Evolutionary conservation across 441 rosid species (phyloP), one percentile per base, ranked within the genome.

Genomic region (Populus hybrid): DNA sequence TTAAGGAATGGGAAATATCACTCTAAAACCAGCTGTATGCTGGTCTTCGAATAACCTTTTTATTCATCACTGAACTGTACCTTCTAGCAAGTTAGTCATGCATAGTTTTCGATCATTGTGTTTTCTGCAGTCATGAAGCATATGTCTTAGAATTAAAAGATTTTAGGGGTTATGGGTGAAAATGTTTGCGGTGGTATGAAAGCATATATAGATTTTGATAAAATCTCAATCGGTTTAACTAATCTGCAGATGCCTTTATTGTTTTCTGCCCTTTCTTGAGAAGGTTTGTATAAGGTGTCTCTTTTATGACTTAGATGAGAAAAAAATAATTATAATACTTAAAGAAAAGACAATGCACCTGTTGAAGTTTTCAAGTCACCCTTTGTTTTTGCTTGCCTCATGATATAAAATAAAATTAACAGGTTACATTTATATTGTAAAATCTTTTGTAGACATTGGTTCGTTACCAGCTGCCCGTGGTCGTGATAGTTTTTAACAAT

Each of bases 401-500:
- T 46, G 57, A 46, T 46, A 14, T 14, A 14, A 12, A 14, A 40
- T 40, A 46, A 46, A 46, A 46, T 4, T 14, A 46, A 46, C 57
- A 46, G 20, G 57, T 46, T 46, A 46, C 57, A 46, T 46, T 46
- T 46, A 46, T 14, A 14, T 10, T 46, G 57, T 46, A 14, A 46
- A 46, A 46, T 14, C 20, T 46, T 46, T 4, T 89, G 86, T 86
- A 95, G 99, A 92, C 98, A 72, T 88, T 95, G 87, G 97, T 91
- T 73, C 81, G 99, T 35, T 95, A 94, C 83, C 86, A 92, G 84
- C 90, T 93, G 80, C 88, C 99, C 1, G 97, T 95, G 79, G 88
- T 92, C 70, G 89, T 95, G 77, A 89, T 95, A 63, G 99, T 95
- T 68, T 93, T 95, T 77, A 93, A 95, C 87, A 95, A 93, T 72